Conservation (phyloP, 257 asterid species). For the Solanum pinnatisectum region DNA sequence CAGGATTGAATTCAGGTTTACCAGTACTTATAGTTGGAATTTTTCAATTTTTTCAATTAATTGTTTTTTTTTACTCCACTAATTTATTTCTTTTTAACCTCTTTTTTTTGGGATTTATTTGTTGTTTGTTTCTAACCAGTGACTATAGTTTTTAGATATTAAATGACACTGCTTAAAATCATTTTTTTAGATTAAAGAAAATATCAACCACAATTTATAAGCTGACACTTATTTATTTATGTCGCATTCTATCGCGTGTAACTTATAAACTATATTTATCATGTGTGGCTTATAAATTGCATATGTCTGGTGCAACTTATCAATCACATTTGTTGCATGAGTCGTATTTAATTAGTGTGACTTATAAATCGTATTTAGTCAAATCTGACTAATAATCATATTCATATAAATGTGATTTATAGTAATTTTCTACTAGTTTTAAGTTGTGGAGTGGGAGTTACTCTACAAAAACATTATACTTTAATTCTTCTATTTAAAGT, state of each 20-base stretch:
- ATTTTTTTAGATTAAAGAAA: background rate
- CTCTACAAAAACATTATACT: background rate
- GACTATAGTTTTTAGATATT: background rate
- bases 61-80: background rate
- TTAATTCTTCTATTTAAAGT: background rate
- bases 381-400: no score
- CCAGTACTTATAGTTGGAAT: background rate
- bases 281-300: background rate
- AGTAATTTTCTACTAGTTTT: no score
- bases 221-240: background rate
- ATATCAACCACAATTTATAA: background rate
- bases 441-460: background rate
- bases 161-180: background rate
- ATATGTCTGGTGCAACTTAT: background rate
- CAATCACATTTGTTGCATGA: background rate
- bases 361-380: background rate
- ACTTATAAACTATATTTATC: background rate
- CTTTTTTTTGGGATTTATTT: background rate
- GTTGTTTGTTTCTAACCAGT: background rate
- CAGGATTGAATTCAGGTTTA: background rate
- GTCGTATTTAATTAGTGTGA: background rate
- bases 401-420: background rate
- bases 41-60: background rate
- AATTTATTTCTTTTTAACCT: background rate
- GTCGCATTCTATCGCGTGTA: background rate